Conservation (phyloP, 129 eudicot genomes). For the Dittrichia graveolens region DNA sequence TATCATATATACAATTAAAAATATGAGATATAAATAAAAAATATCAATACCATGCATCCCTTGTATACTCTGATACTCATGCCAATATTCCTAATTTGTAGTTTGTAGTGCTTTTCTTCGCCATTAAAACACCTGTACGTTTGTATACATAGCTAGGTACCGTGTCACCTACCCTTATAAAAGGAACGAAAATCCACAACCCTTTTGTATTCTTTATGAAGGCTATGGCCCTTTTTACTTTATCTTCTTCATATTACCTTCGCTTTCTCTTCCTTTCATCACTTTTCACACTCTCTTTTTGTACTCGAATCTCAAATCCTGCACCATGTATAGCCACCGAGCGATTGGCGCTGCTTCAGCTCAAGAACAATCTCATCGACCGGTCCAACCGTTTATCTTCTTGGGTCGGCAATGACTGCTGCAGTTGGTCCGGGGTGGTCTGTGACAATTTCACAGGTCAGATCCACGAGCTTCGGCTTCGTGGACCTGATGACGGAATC, state of each 20-base stretch:
- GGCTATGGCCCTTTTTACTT: neutral
- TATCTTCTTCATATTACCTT: neutral
- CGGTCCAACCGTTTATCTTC: constrained; percentile 38
- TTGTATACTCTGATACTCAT: no score
- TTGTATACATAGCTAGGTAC: neutral
- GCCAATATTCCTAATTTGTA: no score
- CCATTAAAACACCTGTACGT: no score
- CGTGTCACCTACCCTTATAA: neutral
- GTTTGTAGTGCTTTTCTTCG: no score
- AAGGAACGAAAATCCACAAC: neutral
- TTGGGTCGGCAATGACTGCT: constrained; percentile 32
- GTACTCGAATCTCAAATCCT: neutral
- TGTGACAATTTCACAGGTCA: constrained; percentile 38
- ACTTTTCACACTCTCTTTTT: constrained; percentile 2
- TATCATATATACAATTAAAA: no score
- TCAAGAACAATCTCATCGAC: constrained; percentile 44
- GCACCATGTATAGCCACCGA: neutral
- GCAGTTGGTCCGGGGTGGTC: constrained; percentile 24
- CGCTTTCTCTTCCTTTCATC: constrained; percentile 11
- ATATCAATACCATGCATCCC: no score
- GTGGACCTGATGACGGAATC: neutral
- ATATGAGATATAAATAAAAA: no score
- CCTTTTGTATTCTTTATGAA: neutral
- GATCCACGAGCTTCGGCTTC: constrained; percentile 41
- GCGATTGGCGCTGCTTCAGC: constrained; percentile 26